phyloP scores from a whole-genome alignment of 257 asterid genomes.

The Solanum piurae region DNA sequence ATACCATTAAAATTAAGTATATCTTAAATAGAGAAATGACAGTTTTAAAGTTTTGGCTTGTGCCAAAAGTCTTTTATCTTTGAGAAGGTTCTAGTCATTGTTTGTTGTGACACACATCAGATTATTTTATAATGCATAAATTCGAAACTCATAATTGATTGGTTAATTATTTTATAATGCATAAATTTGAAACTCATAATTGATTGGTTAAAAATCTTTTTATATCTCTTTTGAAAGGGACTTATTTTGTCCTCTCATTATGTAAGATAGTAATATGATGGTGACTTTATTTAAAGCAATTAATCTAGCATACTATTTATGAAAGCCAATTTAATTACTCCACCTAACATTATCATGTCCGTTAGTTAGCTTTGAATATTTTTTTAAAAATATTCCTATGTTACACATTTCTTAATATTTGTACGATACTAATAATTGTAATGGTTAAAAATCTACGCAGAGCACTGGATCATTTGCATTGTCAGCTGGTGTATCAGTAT shows the following conservation, averaged over 20 bases:
- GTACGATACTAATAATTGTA: neutral
- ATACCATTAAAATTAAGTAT: neutral
- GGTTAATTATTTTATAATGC: neutral
- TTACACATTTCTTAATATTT: neutral
- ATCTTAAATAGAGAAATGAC: neutral
- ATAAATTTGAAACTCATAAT: neutral
- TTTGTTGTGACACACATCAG: neutral
- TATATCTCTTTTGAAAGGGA: neutral
- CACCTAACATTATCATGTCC: neutral
- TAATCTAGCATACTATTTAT: neutral
- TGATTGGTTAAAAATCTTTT: neutral
- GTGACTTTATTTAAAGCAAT: neutral
- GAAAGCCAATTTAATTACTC: neutral
- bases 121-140: too few relatives aligned
- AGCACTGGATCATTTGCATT: conserved; percentile 8
- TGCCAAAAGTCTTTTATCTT: neutral
- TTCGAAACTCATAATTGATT: too few relatives aligned
- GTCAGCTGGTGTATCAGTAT: conserved; percentile 35
- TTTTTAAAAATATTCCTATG: neutral
- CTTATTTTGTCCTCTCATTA: neutral
- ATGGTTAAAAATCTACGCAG: neutral
- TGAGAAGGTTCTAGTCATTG: neutral
- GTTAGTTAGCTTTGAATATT: neutral
- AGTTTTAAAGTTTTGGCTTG: neutral
- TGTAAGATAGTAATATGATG: neutral